Evolutionary conservation across 805 yeast species (phyloP).

Genomic region (Barnettozyma californica): DNA sequence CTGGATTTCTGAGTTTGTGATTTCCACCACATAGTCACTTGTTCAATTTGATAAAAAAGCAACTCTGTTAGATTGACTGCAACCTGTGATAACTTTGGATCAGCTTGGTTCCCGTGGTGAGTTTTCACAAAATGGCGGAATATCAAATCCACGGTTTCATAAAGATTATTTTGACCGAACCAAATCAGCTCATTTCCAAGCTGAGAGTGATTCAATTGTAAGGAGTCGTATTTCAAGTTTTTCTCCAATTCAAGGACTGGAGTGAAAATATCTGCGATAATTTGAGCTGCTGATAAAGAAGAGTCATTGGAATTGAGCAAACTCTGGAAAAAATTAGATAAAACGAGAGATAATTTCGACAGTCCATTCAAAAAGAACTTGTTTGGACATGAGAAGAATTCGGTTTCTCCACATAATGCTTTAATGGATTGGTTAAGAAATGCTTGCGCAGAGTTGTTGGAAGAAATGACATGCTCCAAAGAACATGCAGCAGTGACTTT

Average conservation of each 20-base stretch:
- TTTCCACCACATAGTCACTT: constrained; percentile 30
- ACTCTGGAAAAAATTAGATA: constrained; percentile 22
- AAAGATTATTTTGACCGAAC: constrained; percentile 40
- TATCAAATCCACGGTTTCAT: constrained; percentile 36
- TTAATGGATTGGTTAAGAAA: constrained; percentile 3
- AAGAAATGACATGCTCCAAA: constrained; percentile 8
- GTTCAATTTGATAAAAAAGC: constrained; percentile 35
- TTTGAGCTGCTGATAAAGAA: constrained; percentile 19
- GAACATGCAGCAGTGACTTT: constrained; percentile 40
- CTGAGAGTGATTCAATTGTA: constrained; percentile 28
- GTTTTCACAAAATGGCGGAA: constrained; percentile 28
- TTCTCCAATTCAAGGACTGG: constrained; percentile 38
- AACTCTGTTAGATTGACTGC: constrained; percentile 35
- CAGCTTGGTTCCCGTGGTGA: constrained; percentile 7
- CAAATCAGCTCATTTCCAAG: constrained; percentile 35
- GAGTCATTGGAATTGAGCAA: constrained; percentile 12
- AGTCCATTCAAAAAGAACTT: constrained; percentile 26
- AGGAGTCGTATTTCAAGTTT: constrained; percentile 27
- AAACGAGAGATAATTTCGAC: constrained; percentile 22
- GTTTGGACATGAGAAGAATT: constrained; percentile 8
- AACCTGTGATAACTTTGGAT: constrained; percentile 14
- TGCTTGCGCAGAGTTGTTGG: background rate
- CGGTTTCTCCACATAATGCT: constrained; percentile 12
- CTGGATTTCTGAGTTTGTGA: constrained; percentile 18
- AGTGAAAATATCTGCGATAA: constrained; percentile 24